These are phyloP conservation scores for Bryopsis sp. DNA, from an alignment of 139 green algal genomes.

Conservation along the genomic window DNA sequence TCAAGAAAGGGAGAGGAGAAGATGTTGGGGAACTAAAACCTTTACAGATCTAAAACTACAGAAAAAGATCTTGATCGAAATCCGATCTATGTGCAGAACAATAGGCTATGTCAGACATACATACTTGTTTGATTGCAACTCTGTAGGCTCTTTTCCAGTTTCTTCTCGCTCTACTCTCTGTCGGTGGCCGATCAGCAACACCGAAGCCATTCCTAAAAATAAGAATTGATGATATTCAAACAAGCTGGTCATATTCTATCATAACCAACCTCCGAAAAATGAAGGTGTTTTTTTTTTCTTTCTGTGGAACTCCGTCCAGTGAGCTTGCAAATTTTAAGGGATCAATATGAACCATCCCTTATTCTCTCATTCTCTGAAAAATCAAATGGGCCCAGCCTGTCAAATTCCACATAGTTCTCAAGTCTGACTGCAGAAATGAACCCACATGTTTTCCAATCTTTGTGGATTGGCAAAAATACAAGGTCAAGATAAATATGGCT, in stretches of 20 bases:
- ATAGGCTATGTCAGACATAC: background rate
- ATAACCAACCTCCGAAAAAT: background rate
- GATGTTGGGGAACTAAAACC: background rate
- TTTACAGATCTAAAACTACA: background rate
- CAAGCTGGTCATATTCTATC: background rate
- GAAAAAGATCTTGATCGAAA: background rate
- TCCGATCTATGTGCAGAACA: background rate
- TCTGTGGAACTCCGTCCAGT: background rate
- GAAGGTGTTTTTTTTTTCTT: background rate
- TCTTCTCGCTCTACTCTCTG: background rate
- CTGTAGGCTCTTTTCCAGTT: conserved; percentile 13
- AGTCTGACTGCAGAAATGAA: background rate
- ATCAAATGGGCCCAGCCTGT: too few relatives aligned
- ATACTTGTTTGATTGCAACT: conserved; percentile 16
- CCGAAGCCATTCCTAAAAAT: background rate
- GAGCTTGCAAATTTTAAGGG: too few relatives aligned
- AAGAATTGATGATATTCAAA: background rate
- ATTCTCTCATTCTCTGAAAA: background rate
- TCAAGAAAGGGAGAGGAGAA: background rate
- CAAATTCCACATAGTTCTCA: background rate
- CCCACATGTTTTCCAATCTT: background rate
- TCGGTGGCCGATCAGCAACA: background rate
- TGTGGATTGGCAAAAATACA: conserved; percentile 2
- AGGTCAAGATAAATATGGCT: background rate
- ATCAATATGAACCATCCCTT: background rate